phyloP scores from a whole-genome alignment of 169 alveolate species.

The Theileria sp. region DNA sequence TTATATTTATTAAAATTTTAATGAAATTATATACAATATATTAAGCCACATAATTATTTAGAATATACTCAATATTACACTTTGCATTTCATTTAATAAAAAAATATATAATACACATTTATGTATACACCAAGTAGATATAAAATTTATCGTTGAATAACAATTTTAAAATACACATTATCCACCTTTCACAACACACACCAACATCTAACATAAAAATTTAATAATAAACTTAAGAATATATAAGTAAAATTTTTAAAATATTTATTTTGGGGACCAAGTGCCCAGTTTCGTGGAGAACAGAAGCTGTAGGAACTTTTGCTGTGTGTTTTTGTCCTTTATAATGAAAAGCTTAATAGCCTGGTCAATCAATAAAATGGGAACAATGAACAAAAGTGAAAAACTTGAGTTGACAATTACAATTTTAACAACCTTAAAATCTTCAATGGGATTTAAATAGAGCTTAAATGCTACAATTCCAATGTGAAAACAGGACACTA shows the following conservation, averaged over 20 bases:
- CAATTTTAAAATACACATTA: not conserved
- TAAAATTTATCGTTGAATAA: no score
- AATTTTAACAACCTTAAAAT: not conserved
- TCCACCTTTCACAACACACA: not conserved
- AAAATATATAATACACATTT: no score
- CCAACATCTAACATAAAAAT: no score
- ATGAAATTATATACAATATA: not conserved
- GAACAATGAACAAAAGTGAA: slow-evolving; percentile 19
- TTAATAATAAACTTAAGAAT: no score
- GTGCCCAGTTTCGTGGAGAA: slow-evolving; percentile 65
- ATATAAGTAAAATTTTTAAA: no score
- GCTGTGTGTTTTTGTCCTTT: slow-evolving; percentile 53
- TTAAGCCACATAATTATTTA: not conserved
- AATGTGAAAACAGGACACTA: slow-evolving; percentile 15
- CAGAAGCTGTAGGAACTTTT: slow-evolving; percentile 60
- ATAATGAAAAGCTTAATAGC: slow-evolving; percentile 31
- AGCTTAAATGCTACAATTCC: slow-evolving; percentile 10
- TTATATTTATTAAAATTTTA: not conserved
- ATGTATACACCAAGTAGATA: not conserved
- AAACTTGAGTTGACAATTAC: slow-evolving; percentile 4
- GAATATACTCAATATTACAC: not conserved
- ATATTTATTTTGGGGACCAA: slow-evolving; percentile 63
- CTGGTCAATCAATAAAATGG: slow-evolving; percentile 42
- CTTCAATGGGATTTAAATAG: not conserved
- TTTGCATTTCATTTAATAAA: no score